These are phyloP conservation scores for Erythrophleum ivorense DNA, from an alignment of 331 rosid genomes.

Conservation along the genomic window DNA sequence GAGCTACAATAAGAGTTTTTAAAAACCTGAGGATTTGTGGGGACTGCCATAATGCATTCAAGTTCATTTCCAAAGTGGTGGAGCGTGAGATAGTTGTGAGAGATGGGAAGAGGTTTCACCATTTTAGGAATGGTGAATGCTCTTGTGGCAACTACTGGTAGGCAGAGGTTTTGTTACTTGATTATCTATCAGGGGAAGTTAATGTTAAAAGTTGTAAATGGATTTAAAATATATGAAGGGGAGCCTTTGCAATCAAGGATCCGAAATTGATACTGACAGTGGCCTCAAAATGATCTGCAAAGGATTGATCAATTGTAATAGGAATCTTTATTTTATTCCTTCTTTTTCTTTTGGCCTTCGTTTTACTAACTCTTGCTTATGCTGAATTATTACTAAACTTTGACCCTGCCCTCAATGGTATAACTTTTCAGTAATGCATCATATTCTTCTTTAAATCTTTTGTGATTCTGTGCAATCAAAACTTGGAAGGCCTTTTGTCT, in stretches of 20 bases:
- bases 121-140: conserved; percentile 62
- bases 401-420: not conserved
- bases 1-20: conserved; percentile 60
- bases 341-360: not conserved
- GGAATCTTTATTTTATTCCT: conserved; percentile 2
- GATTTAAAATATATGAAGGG: conserved; percentile 31
- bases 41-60: conserved; percentile 67
- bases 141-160: conserved; percentile 66
- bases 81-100: conserved; percentile 60
- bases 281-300: conserved; percentile 33
- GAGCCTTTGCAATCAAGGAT: conserved; percentile 29
- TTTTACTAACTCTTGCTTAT: conserved; percentile 11
- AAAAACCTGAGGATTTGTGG: conserved; percentile 66
- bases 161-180: conserved; percentile 38
- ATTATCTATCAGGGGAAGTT: conserved; percentile 28
- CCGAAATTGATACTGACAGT: conserved; percentile 34
- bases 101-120: conserved; percentile 67
- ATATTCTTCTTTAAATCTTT: no score
- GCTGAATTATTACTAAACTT: conserved; percentile 22
- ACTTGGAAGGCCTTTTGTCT: no score
- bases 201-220: conserved; percentile 5
- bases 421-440: no score
- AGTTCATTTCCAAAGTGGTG: conserved; percentile 55
- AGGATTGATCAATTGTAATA: conserved; percentile 37
- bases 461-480: no score